Evolutionary conservation across 108 stramenopile genomes (phyloP).

Genomic region (Cafeteria roenbergensis): DNA sequence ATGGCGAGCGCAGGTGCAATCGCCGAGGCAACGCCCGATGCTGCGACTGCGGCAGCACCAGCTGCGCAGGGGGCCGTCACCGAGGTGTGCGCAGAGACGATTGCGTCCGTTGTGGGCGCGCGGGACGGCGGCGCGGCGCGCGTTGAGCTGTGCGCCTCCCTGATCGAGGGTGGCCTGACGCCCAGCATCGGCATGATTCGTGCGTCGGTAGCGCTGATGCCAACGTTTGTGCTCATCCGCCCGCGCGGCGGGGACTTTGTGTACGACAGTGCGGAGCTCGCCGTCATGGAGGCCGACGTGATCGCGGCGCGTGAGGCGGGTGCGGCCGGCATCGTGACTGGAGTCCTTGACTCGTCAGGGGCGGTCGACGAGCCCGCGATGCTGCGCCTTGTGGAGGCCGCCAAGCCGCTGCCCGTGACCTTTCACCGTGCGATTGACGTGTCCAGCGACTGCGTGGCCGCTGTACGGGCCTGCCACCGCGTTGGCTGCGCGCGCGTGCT

Average conservation of each 20-base stretch:
- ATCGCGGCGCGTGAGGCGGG: background rate
- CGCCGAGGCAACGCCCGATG: no score
- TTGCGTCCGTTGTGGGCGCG: no score
- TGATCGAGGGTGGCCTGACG: background rate
- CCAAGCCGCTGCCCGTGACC: background rate
- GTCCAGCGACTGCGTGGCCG: background rate
- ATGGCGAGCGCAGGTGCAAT: no score
- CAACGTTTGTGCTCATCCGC: background rate
- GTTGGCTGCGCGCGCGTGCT: background rate
- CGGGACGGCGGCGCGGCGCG: background rate
- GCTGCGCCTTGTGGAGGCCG: background rate
- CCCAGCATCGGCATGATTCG: background rate
- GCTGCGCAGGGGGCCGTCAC: no score
- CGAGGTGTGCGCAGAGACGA: no score
- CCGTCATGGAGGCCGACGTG: background rate
- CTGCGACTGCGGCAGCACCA: no score
- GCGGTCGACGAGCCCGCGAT: background rate
- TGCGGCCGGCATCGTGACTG: background rate
- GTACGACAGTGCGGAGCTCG: background rate
- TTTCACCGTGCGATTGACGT: constrained; percentile 2
- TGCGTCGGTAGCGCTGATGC: no score
- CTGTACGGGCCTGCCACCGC: background rate
- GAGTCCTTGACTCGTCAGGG: background rate
- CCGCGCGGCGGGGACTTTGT: constrained; percentile 1
- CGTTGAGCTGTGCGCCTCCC: background rate